A percentile compares a stretch with the other conserved stretches of the same genome.
Evolutionary conservation across 2,329 filamentous ascomycete species (phyloP).

Genomic region (Microdochium trichocladiopsis): DNA sequence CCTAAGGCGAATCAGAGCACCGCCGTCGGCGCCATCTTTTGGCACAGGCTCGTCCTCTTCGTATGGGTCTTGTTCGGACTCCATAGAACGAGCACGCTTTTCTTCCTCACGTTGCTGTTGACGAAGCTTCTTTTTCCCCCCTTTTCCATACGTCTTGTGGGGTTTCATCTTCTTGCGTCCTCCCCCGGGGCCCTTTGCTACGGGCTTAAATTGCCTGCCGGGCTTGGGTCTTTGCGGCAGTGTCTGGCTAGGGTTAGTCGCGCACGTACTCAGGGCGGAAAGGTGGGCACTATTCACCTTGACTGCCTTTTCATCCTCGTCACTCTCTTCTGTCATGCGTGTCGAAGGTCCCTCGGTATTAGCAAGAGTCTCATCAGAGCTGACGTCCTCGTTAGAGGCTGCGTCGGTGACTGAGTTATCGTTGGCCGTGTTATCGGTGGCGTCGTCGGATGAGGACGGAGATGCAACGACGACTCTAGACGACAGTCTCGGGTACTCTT

Average conservation of each 20-base stretch:
- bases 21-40: slow-evolving; percentile 34
- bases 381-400: slow-evolving; percentile 45
- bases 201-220: slow-evolving; percentile 1
- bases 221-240: slow-evolving; percentile 11
- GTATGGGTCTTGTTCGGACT: slow-evolving; percentile 8
- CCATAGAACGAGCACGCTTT: slow-evolving; percentile 8
- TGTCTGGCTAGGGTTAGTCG: background rate
- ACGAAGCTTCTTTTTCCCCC: slow-evolving; percentile 31
- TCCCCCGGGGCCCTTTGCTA: slow-evolving; percentile 13
- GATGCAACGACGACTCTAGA: slow-evolving; percentile 25
- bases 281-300: slow-evolving; percentile 22
- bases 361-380: slow-evolving; percentile 38
- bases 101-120: slow-evolving; percentile 18
- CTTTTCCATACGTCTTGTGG: slow-evolving; percentile 39
- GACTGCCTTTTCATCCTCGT: slow-evolving; percentile 37
- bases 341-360: slow-evolving; percentile 28
- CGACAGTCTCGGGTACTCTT: slow-evolving; percentile 45
- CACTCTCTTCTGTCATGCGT: slow-evolving; percentile 53
- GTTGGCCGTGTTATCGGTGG: slow-evolving; percentile 38
- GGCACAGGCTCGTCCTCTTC: slow-evolving; percentile 19
- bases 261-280: background rate
- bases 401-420: slow-evolving; percentile 41
- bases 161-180: slow-evolving; percentile 41
- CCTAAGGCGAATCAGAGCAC: slow-evolving; percentile 67
- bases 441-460: slow-evolving; percentile 38